phyloP scores from a whole-genome alignment of 345 rosid species.

The Brassica rapa region DNA sequence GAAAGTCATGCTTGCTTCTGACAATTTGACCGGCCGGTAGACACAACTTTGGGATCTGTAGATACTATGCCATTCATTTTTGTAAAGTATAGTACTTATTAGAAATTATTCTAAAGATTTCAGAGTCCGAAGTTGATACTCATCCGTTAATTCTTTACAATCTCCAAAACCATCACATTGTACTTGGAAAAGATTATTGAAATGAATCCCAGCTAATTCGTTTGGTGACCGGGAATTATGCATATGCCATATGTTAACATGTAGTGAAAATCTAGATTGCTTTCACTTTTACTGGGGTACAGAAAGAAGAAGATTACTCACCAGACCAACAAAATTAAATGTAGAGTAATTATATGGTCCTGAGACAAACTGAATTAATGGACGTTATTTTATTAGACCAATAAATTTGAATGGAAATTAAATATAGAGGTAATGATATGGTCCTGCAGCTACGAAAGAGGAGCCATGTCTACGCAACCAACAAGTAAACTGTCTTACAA shows the following conservation, averaged over 20 bases:
- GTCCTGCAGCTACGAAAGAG: slow-evolving; percentile 21
- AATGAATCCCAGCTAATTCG: neutral
- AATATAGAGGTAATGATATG: slow-evolving; percentile 30
- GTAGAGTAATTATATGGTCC: slow-evolving; percentile 21
- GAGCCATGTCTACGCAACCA: slow-evolving; percentile 34
- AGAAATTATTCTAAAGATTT: neutral
- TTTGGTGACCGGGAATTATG: neutral
- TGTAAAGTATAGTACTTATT: neutral
- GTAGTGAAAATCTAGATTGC: neutral
- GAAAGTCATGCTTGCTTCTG: neutral
- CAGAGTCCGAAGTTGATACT: slow-evolving; percentile 35
- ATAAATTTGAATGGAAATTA: slow-evolving; percentile 31
- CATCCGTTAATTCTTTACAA: neutral
- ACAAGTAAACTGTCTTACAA: slow-evolving; percentile 20
- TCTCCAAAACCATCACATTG: neutral
- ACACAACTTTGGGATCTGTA: slow-evolving; percentile 36
- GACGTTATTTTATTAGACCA: slow-evolving; percentile 27
- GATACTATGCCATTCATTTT: neutral
- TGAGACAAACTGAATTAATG: slow-evolving; percentile 24
- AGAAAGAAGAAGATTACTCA: slow-evolving; percentile 21
- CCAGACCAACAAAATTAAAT: slow-evolving; percentile 21
- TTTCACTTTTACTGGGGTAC: slow-evolving; percentile 5
- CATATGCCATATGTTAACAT: neutral
- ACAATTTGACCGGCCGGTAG: slow-evolving; percentile 24
- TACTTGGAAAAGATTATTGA: neutral